A percentile compares a stretch with the other conserved stretches of the same genome.
phyloP scores from a whole-genome alignment of 116 monocot genomes.

The Trichopus zeylanicus region DNA sequence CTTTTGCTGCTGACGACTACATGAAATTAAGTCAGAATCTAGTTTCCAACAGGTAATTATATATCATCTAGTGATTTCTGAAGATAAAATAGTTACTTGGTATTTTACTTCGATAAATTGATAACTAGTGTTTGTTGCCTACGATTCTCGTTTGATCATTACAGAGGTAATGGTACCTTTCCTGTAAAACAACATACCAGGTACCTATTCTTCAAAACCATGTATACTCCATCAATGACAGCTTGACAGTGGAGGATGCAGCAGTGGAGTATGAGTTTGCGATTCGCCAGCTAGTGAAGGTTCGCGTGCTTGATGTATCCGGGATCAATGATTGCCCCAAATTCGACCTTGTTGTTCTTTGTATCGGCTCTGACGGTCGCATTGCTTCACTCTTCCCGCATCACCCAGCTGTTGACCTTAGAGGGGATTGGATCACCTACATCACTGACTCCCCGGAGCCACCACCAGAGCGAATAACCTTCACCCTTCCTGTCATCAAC shows the following conservation, averaged over 20 bases:
- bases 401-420: conserved; percentile 17
- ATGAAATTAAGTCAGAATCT: too few relatives aligned
- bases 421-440: neutral
- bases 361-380: conserved; percentile 23
- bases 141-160: neutral
- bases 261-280: conserved; percentile 44
- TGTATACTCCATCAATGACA: neutral
- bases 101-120: too few relatives aligned
- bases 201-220: neutral
- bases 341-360: conserved; percentile 50
- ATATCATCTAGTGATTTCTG: too few relatives aligned
- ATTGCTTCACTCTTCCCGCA: conserved; percentile 29
- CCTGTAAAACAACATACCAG: neutral
- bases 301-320: conserved; percentile 32
- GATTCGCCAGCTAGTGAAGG: conserved; percentile 50
- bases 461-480: conserved; percentile 36
- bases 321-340: conserved; percentile 43
- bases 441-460: conserved; percentile 16
- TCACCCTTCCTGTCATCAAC: conserved; percentile 60
- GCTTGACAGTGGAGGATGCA: conserved; percentile 9
- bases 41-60: too few relatives aligned
- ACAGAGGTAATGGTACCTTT: neutral
- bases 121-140: neutral
- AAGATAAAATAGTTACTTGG: too few relatives aligned
- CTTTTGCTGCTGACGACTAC: too few relatives aligned